Percentiles rank a stretch among this genome's conserved stretches.
These are phyloP conservation scores for Pachyrhizus erosus DNA, from an alignment of 306 rosid species.

Conservation along the genomic window DNA sequence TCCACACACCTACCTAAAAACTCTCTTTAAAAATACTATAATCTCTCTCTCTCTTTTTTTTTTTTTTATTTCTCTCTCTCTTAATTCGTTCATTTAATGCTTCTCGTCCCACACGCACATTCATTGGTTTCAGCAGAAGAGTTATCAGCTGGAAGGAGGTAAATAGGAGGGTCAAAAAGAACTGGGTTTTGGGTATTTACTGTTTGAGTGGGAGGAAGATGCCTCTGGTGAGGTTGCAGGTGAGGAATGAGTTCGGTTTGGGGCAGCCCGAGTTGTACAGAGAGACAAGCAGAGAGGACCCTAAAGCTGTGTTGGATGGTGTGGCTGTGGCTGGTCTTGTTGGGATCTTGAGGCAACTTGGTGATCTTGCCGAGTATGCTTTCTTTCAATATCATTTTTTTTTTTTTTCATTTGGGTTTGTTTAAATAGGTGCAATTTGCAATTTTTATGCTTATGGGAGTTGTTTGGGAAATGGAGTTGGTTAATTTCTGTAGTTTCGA, in stretches of 20 bases:
- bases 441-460: conserved; percentile 4
- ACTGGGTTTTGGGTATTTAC: conserved; percentile 7
- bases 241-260: conserved; percentile 74
- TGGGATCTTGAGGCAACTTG: conserved; percentile 97
- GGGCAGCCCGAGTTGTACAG: conserved; percentile 78
- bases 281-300: conserved; percentile 73
- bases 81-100: conserved; percentile 58
- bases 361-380: conserved; percentile 97
- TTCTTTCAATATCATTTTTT: conserved; percentile 33
- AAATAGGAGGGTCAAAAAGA: background rate
- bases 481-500: conserved; percentile 33
- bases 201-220: conserved; percentile 46
- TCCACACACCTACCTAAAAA: conserved; percentile 53
- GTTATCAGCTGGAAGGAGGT: background rate
- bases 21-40: conserved; percentile 25
- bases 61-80: conserved; percentile 37
- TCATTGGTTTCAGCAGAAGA: conserved; percentile 32
- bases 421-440: conserved; percentile 23
- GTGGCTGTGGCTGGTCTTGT: conserved; percentile 95
- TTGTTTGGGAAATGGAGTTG: conserved; percentile 41
- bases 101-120: conserved; percentile 34
- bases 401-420: background rate
- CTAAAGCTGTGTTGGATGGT: conserved; percentile 89
- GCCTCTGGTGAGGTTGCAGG: conserved; percentile 86
- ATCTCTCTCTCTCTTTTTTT: conserved; percentile 25